Evolutionary conservation across 306 rosid species (phyloP), one percentile per base, ranked within the genome.

Genomic region (Elaeagnus macrophylla): DNA sequence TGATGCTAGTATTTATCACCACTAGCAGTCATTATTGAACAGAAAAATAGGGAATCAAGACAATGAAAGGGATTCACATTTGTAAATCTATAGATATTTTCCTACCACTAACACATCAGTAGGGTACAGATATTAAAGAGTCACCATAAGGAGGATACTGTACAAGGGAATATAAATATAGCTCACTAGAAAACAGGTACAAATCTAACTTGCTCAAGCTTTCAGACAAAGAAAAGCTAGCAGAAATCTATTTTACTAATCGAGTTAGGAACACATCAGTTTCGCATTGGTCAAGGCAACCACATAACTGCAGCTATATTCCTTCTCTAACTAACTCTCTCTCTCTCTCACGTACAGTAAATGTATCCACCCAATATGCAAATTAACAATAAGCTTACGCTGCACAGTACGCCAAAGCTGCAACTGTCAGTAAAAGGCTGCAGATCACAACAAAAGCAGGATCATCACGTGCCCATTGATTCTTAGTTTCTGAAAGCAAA

Each of bases 381-480:
- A 56, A 58, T 39, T 57, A 56, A 51, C 14, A 44, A 68, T 77
- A 72, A 69, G 82, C 96, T 87, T 84, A 93, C 99, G 96, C 96
- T 16, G 85, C 96, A 79, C 96, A 87, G 71, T 87, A 93, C 37
- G 99, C 96, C 81, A 80, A 68, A 54, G 89, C 75, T 61, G 99
- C 83, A 70, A 93, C 84, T 14, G 77, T 67, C 81, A 93, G 66
- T 77, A 93, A 95, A 79, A 93, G 83, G 74, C 89, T 87, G 86
- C 94, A 93, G 79, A 93, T 87, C 81, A 93, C 99, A 84, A 87
- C 80, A 81, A 93, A 93, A 73, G 95, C 99, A 77, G 99, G 99
- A 69, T 93, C 99, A 45, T 93, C 99, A 20, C 99, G 99, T 57
- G 99, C 96, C 99, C 99, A 93, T 74, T 93, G 99, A 62, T 93